Conservation (phyloP, 1,139 yeast species). For the Entelexis sorbosivorans region DNA sequence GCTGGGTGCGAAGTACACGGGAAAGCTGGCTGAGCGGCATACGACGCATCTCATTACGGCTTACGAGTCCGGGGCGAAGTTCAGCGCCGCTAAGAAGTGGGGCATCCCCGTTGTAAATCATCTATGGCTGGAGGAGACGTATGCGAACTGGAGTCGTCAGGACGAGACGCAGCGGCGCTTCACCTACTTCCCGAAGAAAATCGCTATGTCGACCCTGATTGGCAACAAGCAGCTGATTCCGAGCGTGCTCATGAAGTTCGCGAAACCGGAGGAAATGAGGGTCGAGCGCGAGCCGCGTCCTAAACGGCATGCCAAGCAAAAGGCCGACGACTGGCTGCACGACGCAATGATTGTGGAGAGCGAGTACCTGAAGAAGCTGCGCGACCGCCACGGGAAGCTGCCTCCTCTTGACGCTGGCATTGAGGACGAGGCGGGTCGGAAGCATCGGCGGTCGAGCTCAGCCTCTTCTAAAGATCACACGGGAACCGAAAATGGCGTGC, state of each 20-base stretch:
- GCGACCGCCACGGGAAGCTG: slow-evolving; percentile 11
- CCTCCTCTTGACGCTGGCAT: not conserved
- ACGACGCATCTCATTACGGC: slow-evolving; percentile 70
- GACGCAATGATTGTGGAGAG: slow-evolving; percentile 57
- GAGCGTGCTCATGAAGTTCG: slow-evolving; percentile 37
- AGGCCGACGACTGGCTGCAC: slow-evolving; percentile 58
- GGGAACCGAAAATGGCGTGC: too few species aligned
- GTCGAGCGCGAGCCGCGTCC: slow-evolving; percentile 20
- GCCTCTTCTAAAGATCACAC: too few species aligned
- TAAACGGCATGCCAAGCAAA: slow-evolving; percentile 47
- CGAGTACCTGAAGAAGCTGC: slow-evolving; percentile 31
- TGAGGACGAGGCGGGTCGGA: slow-evolving; percentile 21
- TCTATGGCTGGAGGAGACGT: slow-evolving; percentile 83
- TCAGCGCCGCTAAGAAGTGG: slow-evolving; percentile 58
- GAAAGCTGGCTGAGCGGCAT: slow-evolving; percentile 46
- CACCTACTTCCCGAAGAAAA: slow-evolving; percentile 38
- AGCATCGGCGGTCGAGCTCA: not conserved
- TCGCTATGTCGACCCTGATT: slow-evolving; percentile 37
- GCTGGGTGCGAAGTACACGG: slow-evolving; percentile 69
- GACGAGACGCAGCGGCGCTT: slow-evolving; percentile 39
- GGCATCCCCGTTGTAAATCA: slow-evolving; percentile 58
- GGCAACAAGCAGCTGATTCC: slow-evolving; percentile 43
- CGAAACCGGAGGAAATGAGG: slow-evolving; percentile 26
- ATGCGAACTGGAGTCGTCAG: slow-evolving; percentile 46
- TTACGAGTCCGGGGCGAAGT: slow-evolving; percentile 59